phyloP scores from a whole-genome alignment of 1,139 yeast genomes.

The Pneumocystis oryctolagi region DNA sequence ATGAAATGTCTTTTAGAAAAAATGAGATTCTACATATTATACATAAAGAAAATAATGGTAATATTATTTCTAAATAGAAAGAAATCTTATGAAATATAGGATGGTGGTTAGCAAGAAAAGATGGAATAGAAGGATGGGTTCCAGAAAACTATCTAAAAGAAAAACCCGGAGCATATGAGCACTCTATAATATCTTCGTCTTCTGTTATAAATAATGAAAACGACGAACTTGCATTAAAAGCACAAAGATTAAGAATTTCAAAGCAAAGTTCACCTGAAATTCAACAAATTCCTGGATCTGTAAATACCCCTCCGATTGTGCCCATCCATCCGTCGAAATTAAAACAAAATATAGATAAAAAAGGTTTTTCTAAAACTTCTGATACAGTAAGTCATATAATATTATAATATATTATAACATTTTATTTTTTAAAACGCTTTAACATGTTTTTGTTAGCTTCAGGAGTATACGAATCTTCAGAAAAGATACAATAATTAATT shows the following conservation, averaged over 20 bases:
- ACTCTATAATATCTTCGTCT: background rate
- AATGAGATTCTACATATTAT: conserved; percentile 63
- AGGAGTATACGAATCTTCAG: background rate
- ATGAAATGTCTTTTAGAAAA: conserved; percentile 60
- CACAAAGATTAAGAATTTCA: background rate
- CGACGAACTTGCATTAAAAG: background rate
- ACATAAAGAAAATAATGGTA: conserved; percentile 63
- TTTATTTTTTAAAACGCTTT: too few species aligned
- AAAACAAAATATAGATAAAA: background rate
- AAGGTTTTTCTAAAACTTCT: background rate
- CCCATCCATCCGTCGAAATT: background rate
- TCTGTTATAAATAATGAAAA: background rate
- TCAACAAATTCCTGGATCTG: background rate
- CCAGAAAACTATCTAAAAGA: conserved; percentile 78
- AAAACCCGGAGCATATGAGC: conserved; percentile 5
- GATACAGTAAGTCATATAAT: background rate
- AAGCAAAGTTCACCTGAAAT: background rate
- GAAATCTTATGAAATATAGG: conserved; percentile 1
- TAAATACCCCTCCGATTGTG: background rate
- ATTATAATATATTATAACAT: too few species aligned
- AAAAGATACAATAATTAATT: too few species aligned
- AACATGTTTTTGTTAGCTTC: background rate
- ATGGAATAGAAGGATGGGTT: conserved; percentile 76
- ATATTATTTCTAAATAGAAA: conserved; percentile 46
- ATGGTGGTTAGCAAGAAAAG: conserved; percentile 14